These are phyloP conservation scores for Penicillium subrubescens DNA, from an alignment of 495 filamentous ascomycete genomes.

Conservation along the genomic window DNA sequence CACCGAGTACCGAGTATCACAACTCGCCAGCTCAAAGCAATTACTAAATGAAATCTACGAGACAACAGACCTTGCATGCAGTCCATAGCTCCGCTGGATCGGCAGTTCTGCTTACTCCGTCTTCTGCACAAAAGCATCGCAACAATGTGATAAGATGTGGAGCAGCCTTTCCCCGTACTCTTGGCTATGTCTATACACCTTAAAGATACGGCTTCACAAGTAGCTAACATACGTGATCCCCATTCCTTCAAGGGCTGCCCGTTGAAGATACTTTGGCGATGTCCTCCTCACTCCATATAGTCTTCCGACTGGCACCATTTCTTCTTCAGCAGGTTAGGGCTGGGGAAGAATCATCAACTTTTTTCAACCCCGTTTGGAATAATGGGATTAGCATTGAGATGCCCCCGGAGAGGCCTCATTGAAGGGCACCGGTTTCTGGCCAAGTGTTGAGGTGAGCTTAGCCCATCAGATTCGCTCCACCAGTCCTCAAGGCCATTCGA, in stretches of 20 bases:
- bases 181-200: neutral
- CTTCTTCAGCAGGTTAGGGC: no score
- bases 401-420: no score
- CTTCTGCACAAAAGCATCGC: neutral
- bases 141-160: neutral
- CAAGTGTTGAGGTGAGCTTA: neutral
- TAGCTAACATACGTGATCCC: neutral
- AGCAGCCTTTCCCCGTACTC: neutral
- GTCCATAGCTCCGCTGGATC: neutral
- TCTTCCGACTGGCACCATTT: no score
- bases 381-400: no score
- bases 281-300: neutral
- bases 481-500: neutral
- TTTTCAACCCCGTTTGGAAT: no score
- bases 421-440: neutral
- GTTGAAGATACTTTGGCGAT: neutral
- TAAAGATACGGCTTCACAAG: neutral
- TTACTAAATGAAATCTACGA: neutral
- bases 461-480: neutral
- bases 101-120: neutral
- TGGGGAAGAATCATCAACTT: no score
- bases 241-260: neutral
- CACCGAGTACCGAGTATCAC: neutral
- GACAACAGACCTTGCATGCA: neutral
- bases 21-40: neutral